phyloP scores from a whole-genome alignment of 148 eudicot species.

The Camellia granthamiana region DNA sequence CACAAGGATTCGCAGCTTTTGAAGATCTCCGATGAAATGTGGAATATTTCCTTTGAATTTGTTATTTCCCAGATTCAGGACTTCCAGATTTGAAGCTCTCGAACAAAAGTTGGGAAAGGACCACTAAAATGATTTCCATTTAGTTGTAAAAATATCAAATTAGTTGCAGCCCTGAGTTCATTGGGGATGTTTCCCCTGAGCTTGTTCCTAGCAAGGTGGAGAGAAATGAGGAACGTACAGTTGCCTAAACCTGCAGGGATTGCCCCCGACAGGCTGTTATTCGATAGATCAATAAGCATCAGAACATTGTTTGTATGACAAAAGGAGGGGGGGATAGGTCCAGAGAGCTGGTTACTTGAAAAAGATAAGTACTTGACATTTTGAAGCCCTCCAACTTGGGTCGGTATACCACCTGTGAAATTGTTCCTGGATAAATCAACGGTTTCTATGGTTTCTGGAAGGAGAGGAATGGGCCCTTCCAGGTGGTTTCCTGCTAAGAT shows the following conservation, averaged over 20 bases:
- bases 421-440: background rate
- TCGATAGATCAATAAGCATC: slow-evolving; percentile 1
- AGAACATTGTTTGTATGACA: background rate
- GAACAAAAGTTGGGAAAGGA: background rate
- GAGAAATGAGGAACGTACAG: background rate
- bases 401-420: background rate
- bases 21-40: background rate
- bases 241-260: background rate
- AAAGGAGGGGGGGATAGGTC: background rate
- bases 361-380: background rate
- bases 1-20: background rate
- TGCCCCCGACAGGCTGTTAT: background rate
- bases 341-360: background rate
- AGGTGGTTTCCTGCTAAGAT: background rate
- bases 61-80: background rate
- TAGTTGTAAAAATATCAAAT: background rate
- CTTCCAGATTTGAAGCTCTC: background rate
- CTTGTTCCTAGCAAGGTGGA: background rate
- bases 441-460: background rate
- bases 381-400: background rate
- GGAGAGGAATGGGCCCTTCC: background rate
- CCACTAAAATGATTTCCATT: background rate
- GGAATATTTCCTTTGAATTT: background rate
- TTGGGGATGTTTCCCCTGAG: background rate
- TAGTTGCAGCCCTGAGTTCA: background rate